Evolutionary conservation across 208 protist species (phyloP).

Genomic region (Crithidia bombi): DNA sequence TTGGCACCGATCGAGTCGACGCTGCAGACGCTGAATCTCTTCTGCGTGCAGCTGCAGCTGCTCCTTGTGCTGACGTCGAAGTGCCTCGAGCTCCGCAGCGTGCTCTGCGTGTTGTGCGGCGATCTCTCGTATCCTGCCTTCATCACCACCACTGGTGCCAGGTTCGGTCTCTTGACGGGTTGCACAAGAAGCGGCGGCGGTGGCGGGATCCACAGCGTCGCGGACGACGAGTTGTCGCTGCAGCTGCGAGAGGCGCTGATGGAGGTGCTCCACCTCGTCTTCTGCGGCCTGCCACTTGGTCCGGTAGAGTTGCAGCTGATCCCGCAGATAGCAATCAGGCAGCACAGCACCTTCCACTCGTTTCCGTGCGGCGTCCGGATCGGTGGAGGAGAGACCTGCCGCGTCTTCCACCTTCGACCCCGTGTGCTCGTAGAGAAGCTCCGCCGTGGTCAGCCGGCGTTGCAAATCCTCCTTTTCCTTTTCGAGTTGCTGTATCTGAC

Average conservation of each 20-base stretch:
- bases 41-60: constrained; percentile 48
- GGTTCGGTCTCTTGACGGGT: too few relatives aligned
- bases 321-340: constrained; percentile 31
- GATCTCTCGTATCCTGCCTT: not conserved
- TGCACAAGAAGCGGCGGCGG: not conserved
- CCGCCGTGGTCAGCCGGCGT: constrained; percentile 24
- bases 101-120: not conserved
- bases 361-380: not conserved
- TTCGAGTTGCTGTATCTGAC: constrained; percentile 4
- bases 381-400: not conserved
- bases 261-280: constrained; percentile 49
- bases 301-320: constrained; percentile 54
- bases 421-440: constrained; percentile 40
- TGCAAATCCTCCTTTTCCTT: constrained; percentile 24
- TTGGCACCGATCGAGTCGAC: constrained; percentile 57
- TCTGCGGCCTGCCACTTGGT: constrained; percentile 59
- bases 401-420: not conserved
- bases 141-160: not conserved
- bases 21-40: constrained; percentile 61
- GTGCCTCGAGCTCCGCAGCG: constrained; percentile 6
- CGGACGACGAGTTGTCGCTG: constrained; percentile 20
- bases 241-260: constrained; percentile 33
- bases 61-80: constrained; percentile 39
- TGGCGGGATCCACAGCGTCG: not conserved
- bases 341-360: not conserved